Base-by-base conservation (phyloP, 2,329 filamentous ascomycete species). In the Sporothrix pseudoabietina region DNA sequence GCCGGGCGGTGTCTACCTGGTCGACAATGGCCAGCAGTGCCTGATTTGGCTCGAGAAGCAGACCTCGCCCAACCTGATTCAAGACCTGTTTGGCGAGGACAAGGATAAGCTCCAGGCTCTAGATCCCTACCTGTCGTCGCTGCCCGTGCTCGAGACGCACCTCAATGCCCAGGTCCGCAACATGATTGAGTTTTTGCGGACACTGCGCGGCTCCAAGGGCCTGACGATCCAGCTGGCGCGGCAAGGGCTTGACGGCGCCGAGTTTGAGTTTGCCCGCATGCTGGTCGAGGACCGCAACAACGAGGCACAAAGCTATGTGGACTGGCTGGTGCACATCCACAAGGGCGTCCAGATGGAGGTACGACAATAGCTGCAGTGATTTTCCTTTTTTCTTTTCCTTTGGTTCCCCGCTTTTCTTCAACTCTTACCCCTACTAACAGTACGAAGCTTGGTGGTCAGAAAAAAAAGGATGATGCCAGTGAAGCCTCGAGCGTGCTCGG, bases 261-360 rank as follows among this genome's bases (percentile, higher is more conserved):
- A 99, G 82, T 98, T 94, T 79, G 96, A 99, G 82, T 99, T 98
- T 84, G 96, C 96, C 8, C 87, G 94, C 71, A 85, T 97, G 82
- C 82, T 99, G 77, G 90, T 97, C 44, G 96, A 99, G 83, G 96
- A 99, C 80, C 89, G 96, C 76, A 98, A 98, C 81, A 97, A 97
- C 77, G 96, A 99, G 84, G 96, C 96, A 49, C 94, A 97, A 83
- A 97, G 93, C 80, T 99, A 98, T 82, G 96, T 98, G 47, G 96
- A 99, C 83, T 99, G 96, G 96, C 86, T 99, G 79, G 96, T 99
- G 73, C 93, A 97, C 82, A 87, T 98, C 75, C 96, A 99, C 83
- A 91, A 95, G 78, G 91, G 92, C 77, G 96, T 99, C 76, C 94
- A 97, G 80, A 85, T 97, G 76, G 96, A 99, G 87, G 89, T 91